These are phyloP conservation scores for Dryadomyces quercus-mongolicae DNA, from an alignment of 2,329 filamentous ascomycete genomes.

Conservation along the genomic window DNA sequence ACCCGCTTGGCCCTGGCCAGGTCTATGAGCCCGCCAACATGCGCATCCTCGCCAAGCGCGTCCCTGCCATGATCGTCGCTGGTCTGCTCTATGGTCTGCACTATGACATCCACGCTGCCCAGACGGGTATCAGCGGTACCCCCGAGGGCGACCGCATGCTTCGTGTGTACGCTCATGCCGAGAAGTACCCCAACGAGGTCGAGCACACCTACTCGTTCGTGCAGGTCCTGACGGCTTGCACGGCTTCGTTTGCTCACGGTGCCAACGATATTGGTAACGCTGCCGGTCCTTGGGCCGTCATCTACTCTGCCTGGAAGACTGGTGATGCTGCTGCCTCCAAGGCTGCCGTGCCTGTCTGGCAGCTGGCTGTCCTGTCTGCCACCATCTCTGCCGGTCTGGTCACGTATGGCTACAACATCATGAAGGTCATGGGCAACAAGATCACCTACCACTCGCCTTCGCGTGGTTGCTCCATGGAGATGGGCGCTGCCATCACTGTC, in stretches of 20 bases:
- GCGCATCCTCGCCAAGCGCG: constrained; percentile 45
- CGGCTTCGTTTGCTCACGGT: constrained; percentile 63
- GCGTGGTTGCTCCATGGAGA: constrained; percentile 58
- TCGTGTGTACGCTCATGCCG: constrained; percentile 50
- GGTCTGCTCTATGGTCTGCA: constrained; percentile 60
- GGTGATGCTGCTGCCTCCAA: constrained; percentile 49
- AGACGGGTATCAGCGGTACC: constrained; percentile 57
- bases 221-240: constrained; percentile 56
- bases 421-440: constrained; percentile 79
- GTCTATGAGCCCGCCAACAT: constrained; percentile 68
- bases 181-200: constrained; percentile 57
- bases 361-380: constrained; percentile 55
- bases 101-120: constrained; percentile 73
- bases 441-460: constrained; percentile 56
- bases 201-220: constrained; percentile 59
- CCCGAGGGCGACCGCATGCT: constrained; percentile 63
- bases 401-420: constrained; percentile 75
- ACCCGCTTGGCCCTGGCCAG: constrained; percentile 59
- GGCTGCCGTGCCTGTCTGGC: constrained; percentile 60
- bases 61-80: constrained; percentile 55
- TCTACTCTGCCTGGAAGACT: constrained; percentile 55
- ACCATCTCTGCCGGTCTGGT: constrained; percentile 55
- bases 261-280: constrained; percentile 68
- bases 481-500: constrained; percentile 67
- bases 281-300: constrained; percentile 57